Evolutionary conservation across 768 basidiomycete species (phyloP), one percentile per base, ranked within the genome.

Genomic region (Russula abietina): DNA sequence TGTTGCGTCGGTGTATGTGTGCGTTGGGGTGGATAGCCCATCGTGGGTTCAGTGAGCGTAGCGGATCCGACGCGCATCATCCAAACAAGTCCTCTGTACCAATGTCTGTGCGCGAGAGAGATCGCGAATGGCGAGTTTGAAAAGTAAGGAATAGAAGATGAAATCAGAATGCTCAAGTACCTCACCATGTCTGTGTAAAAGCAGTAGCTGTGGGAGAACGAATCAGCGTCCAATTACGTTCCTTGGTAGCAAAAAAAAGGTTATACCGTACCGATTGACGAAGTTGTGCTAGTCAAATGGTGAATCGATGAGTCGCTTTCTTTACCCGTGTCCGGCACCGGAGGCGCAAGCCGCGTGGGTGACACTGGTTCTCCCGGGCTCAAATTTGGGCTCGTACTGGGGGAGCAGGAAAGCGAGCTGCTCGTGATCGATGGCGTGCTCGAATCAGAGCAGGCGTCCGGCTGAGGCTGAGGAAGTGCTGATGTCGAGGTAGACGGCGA

Each of bases 151-250:
- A n/a, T n/a, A n/a, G n/a, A n/a, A n/a, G 11, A 78, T 62, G 6
- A 72, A 62, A 55, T 73, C 30, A 3, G 75, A 69, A 38, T 78
- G 57, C 24, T 45, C 41, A 12, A 1, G 11, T 12, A 38, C 38
- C n/a, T 17, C 52, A 41, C 36, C 53, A 2, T 46, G 32, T 12
- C 24, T 3, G 89, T 91, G 73, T 83, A 91, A 74, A 91, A 91
- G 75, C 89, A 91, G 72, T 87, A 90, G 68, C 89, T 91, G 57
- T 10, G n/a, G 55, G 38, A n/a, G 60, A 46, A 66, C 24, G 6
- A 49, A 52, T 74, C 51, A 70, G 28, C 38, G 7, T 3, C 43
- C 38, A 28, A 19, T 45, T 57, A 51, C 39, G 14, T 17, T 26
- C 26, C 9, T 9, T 30, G 57, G 45, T 57, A 49, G 52, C n/a